A percentile compares a stretch with the other conserved stretches of the same genome.
Conservation (phyloP, 164 flowering plant genomes). For the Hamamelis virginiana region DNA sequence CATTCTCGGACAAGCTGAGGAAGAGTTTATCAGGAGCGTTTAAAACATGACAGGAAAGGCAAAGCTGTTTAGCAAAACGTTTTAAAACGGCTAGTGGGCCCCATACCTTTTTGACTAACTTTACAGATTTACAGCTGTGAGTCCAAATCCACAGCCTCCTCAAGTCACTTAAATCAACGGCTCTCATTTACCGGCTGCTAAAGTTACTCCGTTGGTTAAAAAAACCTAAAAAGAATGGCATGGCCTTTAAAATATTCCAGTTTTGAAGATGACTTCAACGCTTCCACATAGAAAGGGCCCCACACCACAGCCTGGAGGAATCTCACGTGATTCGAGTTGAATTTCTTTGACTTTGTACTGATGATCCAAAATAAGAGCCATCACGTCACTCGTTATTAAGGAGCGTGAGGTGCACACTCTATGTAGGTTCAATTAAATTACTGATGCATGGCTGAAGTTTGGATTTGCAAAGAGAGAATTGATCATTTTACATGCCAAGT, state of each 20-base stretch:
- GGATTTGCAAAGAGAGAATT: no score
- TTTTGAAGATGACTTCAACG: constrained; percentile 31
- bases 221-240: neutral
- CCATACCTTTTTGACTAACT: constrained; percentile 37
- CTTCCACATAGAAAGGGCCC: constrained; percentile 38
- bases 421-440: no score
- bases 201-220: neutral
- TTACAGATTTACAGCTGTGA: constrained; percentile 32
- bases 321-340: constrained; percentile 57
- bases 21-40: constrained; percentile 17
- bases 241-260: neutral
- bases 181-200: constrained; percentile 7
- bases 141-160: constrained; percentile 22
- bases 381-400: no score
- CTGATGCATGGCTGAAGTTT: no score
- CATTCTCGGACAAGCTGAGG: no score
- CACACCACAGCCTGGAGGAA: constrained; percentile 68
- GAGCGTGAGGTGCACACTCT: no score
- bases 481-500: no score
- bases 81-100: constrained; percentile 22
- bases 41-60: constrained; percentile 41
- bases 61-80: constrained; percentile 39
- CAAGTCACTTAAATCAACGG: constrained; percentile 28
- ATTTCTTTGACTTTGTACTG: constrained; percentile 42
- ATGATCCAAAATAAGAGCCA: no score